Conservation (phyloP, 257 asterid genomes). For the Pogostemon cablin region DNA sequence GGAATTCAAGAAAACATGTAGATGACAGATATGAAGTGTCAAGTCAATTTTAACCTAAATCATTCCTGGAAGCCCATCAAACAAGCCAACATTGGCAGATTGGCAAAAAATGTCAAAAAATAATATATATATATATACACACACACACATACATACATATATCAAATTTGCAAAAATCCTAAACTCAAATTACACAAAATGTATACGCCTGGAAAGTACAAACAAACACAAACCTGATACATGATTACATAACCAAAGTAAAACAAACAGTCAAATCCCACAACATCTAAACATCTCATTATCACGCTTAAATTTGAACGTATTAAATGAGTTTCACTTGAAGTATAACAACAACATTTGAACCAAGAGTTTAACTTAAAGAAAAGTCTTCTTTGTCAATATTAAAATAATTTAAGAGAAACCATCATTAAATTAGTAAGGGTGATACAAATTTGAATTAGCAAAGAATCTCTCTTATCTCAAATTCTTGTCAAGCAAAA, state of each 20-base stretch:
- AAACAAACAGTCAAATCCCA: neutral
- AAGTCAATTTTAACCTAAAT: conserved; percentile 4
- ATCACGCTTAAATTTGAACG: neutral
- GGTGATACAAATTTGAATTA: neutral
- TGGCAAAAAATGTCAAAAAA: conserved; percentile 2
- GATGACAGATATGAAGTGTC: conserved; percentile 3
- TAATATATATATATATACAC: neutral
- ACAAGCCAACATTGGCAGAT: conserved; percentile 26
- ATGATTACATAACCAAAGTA: conserved; percentile 2
- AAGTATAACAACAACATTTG: neutral
- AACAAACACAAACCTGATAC: conserved; percentile 10
- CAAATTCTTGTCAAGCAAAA: neutral
- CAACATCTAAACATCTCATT: conserved; percentile 10
- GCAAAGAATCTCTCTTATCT: neutral
- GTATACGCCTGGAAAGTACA: neutral
- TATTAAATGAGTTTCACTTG: neutral
- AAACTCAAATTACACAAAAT: conserved; percentile 12
- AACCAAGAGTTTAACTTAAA: conserved; percentile 3
- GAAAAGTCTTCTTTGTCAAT: conserved; percentile 1
- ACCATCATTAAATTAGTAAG: neutral
- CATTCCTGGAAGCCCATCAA: conserved; percentile 22
- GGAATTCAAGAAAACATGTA: conserved; percentile 43
- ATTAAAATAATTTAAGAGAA: too few species aligned
- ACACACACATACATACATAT: neutral
- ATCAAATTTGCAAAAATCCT: conserved; percentile 22